Percentiles rank a stretch among this genome's conserved stretches.
Evolutionary conservation across 2,329 filamentous ascomycete species (phyloP).

Genomic region (Trichoderma arundinaceum): DNA sequence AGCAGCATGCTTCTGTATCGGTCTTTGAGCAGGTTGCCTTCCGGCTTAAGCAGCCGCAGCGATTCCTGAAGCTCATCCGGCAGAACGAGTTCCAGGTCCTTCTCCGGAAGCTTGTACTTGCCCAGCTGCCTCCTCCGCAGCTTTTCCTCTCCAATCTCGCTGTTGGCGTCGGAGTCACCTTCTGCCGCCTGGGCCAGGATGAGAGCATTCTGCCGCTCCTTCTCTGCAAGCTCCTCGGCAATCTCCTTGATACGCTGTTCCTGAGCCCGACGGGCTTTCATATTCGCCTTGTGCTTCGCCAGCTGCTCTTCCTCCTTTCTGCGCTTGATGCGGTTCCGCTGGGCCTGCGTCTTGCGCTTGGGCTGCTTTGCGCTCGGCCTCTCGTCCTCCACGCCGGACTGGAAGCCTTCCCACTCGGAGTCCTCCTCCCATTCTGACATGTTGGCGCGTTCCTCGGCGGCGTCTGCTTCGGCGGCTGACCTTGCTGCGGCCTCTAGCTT

Average conservation of each 20-base stretch:
- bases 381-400: conserved; percentile 77
- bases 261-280: conserved; percentile 76
- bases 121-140: conserved; percentile 77
- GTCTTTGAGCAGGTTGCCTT: conserved; percentile 94
- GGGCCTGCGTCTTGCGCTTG: conserved; percentile 81
- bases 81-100: conserved; percentile 79
- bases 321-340: conserved; percentile 86
- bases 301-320: conserved; percentile 85
- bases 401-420: conserved; percentile 87
- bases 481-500: conserved; percentile 70
- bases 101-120: conserved; percentile 74
- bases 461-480: conserved; percentile 76
- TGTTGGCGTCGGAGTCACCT: conserved; percentile 54
- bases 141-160: conserved; percentile 65
- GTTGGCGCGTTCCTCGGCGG: conserved; percentile 69
- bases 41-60: conserved; percentile 81
- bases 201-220: conserved; percentile 57
- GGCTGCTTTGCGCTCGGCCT: conserved; percentile 70
- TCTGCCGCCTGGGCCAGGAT: conserved; percentile 45
- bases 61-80: conserved; percentile 84
- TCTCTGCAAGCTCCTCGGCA: conserved; percentile 64
- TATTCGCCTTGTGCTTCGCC: conserved; percentile 75
- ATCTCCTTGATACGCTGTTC: conserved; percentile 74
- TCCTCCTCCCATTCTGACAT: conserved; percentile 81
- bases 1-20: conserved; percentile 88